Base-by-base conservation (phyloP, 495 filamentous ascomycete genomes). In the Trichoderma gamsii region DNA sequence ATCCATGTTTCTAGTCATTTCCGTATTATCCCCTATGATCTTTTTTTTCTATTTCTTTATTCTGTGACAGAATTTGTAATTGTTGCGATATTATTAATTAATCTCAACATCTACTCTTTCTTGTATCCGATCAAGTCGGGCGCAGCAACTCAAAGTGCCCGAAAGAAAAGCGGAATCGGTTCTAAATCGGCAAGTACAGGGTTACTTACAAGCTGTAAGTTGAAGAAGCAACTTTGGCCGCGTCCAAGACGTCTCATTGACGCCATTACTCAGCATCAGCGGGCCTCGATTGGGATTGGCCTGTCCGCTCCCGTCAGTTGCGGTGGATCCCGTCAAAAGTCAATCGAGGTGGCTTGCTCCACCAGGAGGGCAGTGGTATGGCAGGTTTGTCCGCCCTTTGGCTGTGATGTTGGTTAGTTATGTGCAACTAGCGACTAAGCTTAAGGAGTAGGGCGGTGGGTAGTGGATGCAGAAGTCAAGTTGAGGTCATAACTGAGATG, bases 151-250 rank as follows among this genome's bases (percentile, higher is more conserved):
- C 41, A 3, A 46, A 46, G 12, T 15, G 12, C 43, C 43, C 43
- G 12, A 11, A 16, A 46, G 13, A 46, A 18, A 46, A 46, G 3
- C 43, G 43, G 43, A 46, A 16, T 16, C 43, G 35, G 35, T 38
- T 46, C 43, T 18, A n/a, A 52, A n/a, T 9, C 49, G 18, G 49
- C 16, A 52, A 23, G 35, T 38, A 38, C 35, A 38, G 35, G 35
- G 35, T 38, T n/a, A n/a, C n/a, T n/a, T n/a, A n/a, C 35, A 9
- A 52, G 18, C 18, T 23, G 49, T 5, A 21, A 23, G 18, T 52
- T 29, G 29, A 29, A 29, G 49, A 52, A 52, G 49, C 49, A 52
- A 52, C 49, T 52, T 52, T 52, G 49, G 18, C 49, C 49, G 49
- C 49, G 21, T n/a, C n/a, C 4, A 16, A 52, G 25, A 25, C n/a